Evolutionary conservation across 176 grass and related monocot species (phyloP).

Genomic region (Poa pratensis): DNA sequence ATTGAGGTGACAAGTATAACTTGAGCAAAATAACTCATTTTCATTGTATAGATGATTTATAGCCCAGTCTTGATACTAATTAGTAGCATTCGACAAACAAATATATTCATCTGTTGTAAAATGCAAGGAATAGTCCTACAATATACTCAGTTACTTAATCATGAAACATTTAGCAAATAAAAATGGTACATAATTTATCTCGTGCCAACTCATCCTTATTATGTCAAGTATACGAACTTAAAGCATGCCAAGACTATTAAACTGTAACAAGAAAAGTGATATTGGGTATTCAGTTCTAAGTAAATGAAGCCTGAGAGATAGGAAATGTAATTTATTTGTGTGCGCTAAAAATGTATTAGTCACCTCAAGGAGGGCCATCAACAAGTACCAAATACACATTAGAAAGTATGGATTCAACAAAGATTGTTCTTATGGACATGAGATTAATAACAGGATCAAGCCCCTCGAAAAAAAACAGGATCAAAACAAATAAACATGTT

Average conservation of each 20-base stretch:
- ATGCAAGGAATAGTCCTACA: neutral
- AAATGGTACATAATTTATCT: neutral
- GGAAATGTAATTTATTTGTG: neutral
- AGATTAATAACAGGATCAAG: neutral
- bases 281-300: neutral
- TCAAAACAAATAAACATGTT: neutral
- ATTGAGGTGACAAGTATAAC: neutral
- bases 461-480: neutral
- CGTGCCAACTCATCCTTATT: too few relatives aligned
- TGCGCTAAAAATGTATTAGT: neutral
- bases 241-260: too few relatives aligned
- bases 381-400: neutral
- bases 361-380: neutral
- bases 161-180: neutral
- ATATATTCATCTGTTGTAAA: conserved; percentile 3
- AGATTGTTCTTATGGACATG: neutral
- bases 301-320: neutral
- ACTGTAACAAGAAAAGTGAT: neutral
- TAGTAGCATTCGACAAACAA: neutral
- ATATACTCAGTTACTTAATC: neutral
- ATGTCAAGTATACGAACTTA: too few relatives aligned
- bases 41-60: neutral
- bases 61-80: neutral
- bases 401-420: neutral
- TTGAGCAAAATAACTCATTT: neutral